A percentile compares a stretch with the other conserved stretches of the same genome.
phyloP scores from a whole-genome alignment of 2,329 filamentous ascomycete genomes.

The Tolypocladium tundrense region DNA sequence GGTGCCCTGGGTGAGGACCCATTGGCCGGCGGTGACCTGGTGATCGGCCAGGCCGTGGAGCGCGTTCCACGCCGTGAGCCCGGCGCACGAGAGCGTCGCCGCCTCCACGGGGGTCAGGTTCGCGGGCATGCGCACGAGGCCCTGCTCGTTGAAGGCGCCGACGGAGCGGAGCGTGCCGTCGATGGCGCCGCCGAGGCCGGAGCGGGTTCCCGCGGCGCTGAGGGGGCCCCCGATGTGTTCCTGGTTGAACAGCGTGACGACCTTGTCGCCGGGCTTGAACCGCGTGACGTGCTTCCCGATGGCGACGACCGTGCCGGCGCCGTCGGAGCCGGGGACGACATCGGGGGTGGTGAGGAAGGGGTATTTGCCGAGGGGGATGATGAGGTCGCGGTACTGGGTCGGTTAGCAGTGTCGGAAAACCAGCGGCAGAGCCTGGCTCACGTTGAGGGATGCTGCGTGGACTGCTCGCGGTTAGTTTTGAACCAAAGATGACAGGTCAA shows the following conservation, averaged over 20 bases:
- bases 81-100: constrained; percentile 49
- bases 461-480: constrained; percentile 19
- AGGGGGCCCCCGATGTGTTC: constrained; percentile 35
- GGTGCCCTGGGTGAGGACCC: constrained; percentile 59
- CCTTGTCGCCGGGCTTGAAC: constrained; percentile 42
- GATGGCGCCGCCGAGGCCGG: constrained; percentile 56
- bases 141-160: constrained; percentile 56
- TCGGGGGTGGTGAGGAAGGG: constrained; percentile 21
- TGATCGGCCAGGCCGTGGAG: constrained; percentile 44
- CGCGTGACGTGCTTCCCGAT: constrained; percentile 37
- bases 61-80: constrained; percentile 55
- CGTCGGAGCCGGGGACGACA: constrained; percentile 41
- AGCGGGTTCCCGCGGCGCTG: constrained; percentile 22
- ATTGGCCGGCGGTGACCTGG: constrained; percentile 40
- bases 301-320: constrained; percentile 41
- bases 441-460: constrained; percentile 40
- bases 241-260: constrained; percentile 53
- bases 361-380: constrained; percentile 33
- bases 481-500: not conserved
- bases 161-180: constrained; percentile 61
- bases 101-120: constrained; percentile 44
- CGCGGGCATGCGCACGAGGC: constrained; percentile 52
- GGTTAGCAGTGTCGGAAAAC: not conserved
- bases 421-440: constrained; percentile 7
- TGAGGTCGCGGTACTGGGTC: constrained; percentile 38